Base-by-base conservation (phyloP, 164 flowering plant species). In the Nelumbo lutea region DNA sequence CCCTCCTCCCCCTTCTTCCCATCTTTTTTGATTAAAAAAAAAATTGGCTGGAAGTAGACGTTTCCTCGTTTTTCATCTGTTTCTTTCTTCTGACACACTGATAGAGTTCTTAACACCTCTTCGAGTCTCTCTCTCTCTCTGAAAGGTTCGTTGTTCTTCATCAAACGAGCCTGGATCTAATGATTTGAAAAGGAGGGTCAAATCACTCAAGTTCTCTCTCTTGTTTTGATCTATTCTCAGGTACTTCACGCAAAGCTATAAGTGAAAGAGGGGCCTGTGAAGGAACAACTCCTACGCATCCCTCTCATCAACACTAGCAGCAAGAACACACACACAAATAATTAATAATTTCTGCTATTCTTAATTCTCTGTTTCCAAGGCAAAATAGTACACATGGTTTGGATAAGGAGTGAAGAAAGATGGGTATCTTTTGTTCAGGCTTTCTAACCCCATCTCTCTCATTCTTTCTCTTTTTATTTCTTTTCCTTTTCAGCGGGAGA, bases 61-160 rank as follows among this genome's bases (percentile, higher is more conserved):
- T 86, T 89, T 84, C 95, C 97, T 89, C 89, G 90, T 86, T 84
- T 85, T 85, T 86, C 87, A 81, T 78, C 85, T 82, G 86, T 79
- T 78, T 79, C 79, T 80, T 67, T 83, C 78, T 77, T 82, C 83
- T 50, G 53, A 50, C 53, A 50, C 53, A 50, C 53, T 3, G 53
- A 42, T 57, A 55, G 45, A 64, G 66, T 67, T 66, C 62, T 66
- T 62, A 69, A 6, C 53, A 50, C 59, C 70, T 63, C 62, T 68
- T 68, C 61, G 48, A 59, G 61, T 67, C 68, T 61, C 67, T 48
- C 55, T 67, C 55, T 15, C 70, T 42, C 55, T 51, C 69, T 73
- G 73, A 63, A 53, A 53, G 14, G 38, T 59, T 66, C 68, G 64
- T 62, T 55, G 62, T 42, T 50, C 39, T 53, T 74, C 65, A 79